Base-by-base conservation (phyloP, 2,329 filamentous ascomycete species). In the Colletotrichum magnum region DNA sequence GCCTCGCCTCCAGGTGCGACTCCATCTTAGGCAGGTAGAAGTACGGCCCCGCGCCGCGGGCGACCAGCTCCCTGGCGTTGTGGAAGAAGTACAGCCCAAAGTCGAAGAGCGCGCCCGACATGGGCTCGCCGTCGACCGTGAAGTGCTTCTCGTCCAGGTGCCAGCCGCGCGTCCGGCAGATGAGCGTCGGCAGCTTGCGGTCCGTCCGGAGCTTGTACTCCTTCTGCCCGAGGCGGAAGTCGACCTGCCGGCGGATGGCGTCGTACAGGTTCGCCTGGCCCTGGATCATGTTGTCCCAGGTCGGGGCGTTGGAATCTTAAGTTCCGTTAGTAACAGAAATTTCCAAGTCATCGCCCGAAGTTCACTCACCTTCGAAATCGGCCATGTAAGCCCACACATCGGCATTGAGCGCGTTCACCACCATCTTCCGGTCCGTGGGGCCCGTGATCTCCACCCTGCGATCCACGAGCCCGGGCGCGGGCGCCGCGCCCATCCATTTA, bases 311-410 rank as follows among this genome's bases (percentile, higher is more conserved):
- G n/a, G n/a, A n/a, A n/a, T n/a, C n/a, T n/a, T n/a, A 0, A 24
- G 0, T 24, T 58, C 2, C 7, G 32, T 36, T 6, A 36, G 32
- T 2, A 10, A 36, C 32, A 2, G 10, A 2, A 10, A 36, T 9
- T 4, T 3, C 32, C 32, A 10, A 2, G 32, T 36, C 32, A 9
- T 32, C 10, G 28, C 28, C n/a, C n/a, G n/a, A n/a, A n/a, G n/a
- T n/a, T n/a, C n/a, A n/a, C n/a, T 16, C 0, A 66, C 66, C 66
- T 67, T 97, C 94, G 73, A 97, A 95, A 82, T 97, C 94, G 45
- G 94, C 94, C 94, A 97, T 97, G 78, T 97, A 97, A 61, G 94
- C 97, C 92, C 92, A 97, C 13, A 97, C 94, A 76, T 97, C 89
- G 48, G 94, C 91, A 82, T 97, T 97, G 79, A 97, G 79, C 9